phyloP scores from a whole-genome alignment of 305 asterid genomes.

The Caryopteris hybrid region DNA sequence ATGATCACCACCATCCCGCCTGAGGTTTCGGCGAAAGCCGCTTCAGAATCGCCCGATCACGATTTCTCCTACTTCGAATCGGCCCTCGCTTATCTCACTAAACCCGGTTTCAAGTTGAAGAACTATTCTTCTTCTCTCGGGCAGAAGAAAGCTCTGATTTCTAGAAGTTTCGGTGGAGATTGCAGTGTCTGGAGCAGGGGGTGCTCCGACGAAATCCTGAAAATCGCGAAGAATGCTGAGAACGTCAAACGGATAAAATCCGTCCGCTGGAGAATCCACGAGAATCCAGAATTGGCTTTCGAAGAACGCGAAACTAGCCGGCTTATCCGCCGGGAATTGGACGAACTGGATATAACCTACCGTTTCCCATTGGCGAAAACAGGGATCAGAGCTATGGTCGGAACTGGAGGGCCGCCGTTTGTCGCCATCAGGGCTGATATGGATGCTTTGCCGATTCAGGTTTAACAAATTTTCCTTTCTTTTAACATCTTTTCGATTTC shows the following conservation, averaged over 20 bases:
- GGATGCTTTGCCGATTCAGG: constrained; percentile 99
- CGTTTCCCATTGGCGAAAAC: constrained; percentile 65
- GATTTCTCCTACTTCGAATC: constrained; percentile 36
- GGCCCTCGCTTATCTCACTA: background rate
- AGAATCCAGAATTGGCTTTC: constrained; percentile 83
- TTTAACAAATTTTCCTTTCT: background rate
- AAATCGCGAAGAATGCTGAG: constrained; percentile 35
- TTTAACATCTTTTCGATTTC: background rate
- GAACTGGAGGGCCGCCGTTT: constrained; percentile 76
- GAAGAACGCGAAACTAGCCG: constrained; percentile 73
- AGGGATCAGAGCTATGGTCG: constrained; percentile 75
- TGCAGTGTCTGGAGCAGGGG: constrained; percentile 42
- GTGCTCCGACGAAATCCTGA: constrained; percentile 47
- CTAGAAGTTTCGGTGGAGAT: background rate
- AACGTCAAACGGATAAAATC: constrained; percentile 54
- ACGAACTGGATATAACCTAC: constrained; percentile 48
- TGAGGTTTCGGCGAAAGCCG: background rate
- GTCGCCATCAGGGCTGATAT: constrained; percentile 91
- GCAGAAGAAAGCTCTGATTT: background rate
- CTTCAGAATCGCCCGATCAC: constrained; percentile 14
- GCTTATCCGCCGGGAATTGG: constrained; percentile 61
- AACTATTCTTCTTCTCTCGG: constrained; percentile 24
- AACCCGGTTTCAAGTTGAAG: constrained; percentile 5
- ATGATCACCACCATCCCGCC: constrained; percentile 24
- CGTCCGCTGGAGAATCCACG: constrained; percentile 62